Evolutionary conservation across 495 filamentous ascomycete genomes (phyloP).

Genomic region (Apodospora peruviana): DNA sequence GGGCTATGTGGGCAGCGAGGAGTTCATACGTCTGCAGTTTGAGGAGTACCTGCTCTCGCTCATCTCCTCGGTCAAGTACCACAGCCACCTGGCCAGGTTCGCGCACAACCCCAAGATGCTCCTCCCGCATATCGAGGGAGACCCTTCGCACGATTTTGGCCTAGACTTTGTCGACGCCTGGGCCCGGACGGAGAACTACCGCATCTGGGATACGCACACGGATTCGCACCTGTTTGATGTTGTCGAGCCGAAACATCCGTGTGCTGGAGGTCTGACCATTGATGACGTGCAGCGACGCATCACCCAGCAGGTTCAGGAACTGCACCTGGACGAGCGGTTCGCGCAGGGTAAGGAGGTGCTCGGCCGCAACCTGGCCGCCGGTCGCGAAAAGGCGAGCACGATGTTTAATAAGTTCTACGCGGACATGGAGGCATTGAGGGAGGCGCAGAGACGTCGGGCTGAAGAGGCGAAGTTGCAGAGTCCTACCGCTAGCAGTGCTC

Average conservation of each 20-base stretch:
- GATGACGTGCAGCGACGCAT: slow-evolving; percentile 91
- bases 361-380: slow-evolving; percentile 72
- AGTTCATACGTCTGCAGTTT: slow-evolving; percentile 95
- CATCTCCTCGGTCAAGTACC: slow-evolving; percentile 84
- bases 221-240: slow-evolving; percentile 92
- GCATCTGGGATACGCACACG: slow-evolving; percentile 64
- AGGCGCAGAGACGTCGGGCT: slow-evolving; percentile 67
- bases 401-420: slow-evolving; percentile 83
- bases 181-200: slow-evolving; percentile 82
- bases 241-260: slow-evolving; percentile 87
- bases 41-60: slow-evolving; percentile 94
- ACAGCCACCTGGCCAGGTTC: slow-evolving; percentile 63
- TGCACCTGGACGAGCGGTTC: slow-evolving; percentile 82
- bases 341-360: slow-evolving; percentile 71
- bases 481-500: slow-evolving; percentile 7
- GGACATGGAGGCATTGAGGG: slow-evolving; percentile 80
- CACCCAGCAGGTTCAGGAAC: slow-evolving; percentile 79
- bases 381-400: slow-evolving; percentile 74
- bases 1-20: slow-evolving; percentile 93
- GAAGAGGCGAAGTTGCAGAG: slow-evolving; percentile 50
- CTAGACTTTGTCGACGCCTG: slow-evolving; percentile 72
- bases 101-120: slow-evolving; percentile 52
- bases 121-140: slow-evolving; percentile 68
- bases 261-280: slow-evolving; percentile 87
- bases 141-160: slow-evolving; percentile 78